Base-by-base conservation (phyloP, 2,329 filamentous ascomycete species). In the Blastomyces silverae region DNA sequence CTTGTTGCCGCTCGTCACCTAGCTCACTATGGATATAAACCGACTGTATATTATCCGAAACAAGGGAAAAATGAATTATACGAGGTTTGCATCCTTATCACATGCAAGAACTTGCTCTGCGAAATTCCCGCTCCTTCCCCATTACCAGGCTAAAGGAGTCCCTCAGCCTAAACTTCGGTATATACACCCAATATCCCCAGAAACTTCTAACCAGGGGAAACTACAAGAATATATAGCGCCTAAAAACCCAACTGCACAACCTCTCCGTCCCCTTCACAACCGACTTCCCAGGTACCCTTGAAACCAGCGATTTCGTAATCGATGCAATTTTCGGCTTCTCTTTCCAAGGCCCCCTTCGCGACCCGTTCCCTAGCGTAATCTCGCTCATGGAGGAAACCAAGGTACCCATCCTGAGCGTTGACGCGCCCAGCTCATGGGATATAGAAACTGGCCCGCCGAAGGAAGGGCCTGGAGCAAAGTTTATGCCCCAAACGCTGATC, bases 271-370 rank as follows among this genome's bases (percentile, higher is more conserved):
- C 90, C 0, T 96, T 97, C 75, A 88, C 88, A 20, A 84, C 90
- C 20, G 31, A 97, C 75, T 96, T 97, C 71, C 74, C 82, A 1
- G 70, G 79, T 5, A 88, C 90, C 5, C 75, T 96, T 7, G 78
- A 81, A 57, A 81, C 85, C 63, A 84, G 89, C 1, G 89, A 97
- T 73, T 89, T 96, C 69, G 79, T 99, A 63, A 81, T 99, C 65
- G 94, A 99, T 77, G 91, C 94, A 11, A 91, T 99, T 67, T 99
- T 99, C 74, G 92, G 90, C 8, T 99, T 99, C 80, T 94, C 89
- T 66, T 99, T 99, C 79, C 88, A 87, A 1, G 93, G 92, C 7
- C 88, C 94, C 69, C 88, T 99, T 63, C 87, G 94, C n/a, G 91
- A 96, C 69, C 94, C 94, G 0, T 99, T 97, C 73, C 87, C 88